These are phyloP conservation scores for Chlamydomonas schloesseri DNA, from an alignment of 139 green algal genomes.

Conservation along the genomic window DNA sequence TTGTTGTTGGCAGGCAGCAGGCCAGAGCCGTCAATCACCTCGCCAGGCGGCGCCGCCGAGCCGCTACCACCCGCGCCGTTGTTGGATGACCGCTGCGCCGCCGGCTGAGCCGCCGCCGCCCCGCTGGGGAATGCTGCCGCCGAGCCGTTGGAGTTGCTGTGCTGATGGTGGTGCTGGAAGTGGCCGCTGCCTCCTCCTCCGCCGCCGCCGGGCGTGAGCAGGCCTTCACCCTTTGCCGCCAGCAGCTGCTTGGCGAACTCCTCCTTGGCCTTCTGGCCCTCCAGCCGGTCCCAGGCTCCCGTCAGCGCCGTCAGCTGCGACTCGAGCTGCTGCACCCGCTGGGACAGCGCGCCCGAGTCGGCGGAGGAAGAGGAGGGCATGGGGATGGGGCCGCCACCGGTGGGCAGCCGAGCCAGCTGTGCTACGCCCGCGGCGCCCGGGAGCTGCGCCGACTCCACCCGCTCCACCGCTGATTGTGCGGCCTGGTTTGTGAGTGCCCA, in stretches of 20 bases:
- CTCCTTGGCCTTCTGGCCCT: constrained; percentile 36
- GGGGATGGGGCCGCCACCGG: neutral
- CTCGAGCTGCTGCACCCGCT: constrained; percentile 7
- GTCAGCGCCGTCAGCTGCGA: constrained; percentile 1
- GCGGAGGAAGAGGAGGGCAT: neutral
- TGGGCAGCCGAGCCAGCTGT: neutral
- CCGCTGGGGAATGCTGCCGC: neutral
- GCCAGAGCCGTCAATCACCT: constrained; percentile 24
- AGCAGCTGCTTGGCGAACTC: constrained; percentile 40
- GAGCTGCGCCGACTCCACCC: neutral
- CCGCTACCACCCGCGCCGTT: neutral
- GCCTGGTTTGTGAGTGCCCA: neutral
- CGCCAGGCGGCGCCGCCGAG: neutral
- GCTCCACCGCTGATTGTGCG: neutral
- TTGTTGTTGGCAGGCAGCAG: constrained; percentile 28
- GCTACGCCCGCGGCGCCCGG: neutral
- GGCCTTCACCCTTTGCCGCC: neutral
- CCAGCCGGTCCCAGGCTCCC: constrained; percentile 7
- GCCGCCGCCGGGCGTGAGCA: neutral
- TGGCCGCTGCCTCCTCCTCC: no score
- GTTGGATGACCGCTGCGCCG: neutral
- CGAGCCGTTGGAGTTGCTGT: neutral
- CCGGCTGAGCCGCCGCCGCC: no score
- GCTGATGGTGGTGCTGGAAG: neutral
- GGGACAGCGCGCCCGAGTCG: neutral